Percentiles rank a stretch among this genome's conserved stretches.
Evolutionary conservation across 192 early-diverging fungal genomes (phyloP).

Genomic region (Paraglomus brasilianum): DNA sequence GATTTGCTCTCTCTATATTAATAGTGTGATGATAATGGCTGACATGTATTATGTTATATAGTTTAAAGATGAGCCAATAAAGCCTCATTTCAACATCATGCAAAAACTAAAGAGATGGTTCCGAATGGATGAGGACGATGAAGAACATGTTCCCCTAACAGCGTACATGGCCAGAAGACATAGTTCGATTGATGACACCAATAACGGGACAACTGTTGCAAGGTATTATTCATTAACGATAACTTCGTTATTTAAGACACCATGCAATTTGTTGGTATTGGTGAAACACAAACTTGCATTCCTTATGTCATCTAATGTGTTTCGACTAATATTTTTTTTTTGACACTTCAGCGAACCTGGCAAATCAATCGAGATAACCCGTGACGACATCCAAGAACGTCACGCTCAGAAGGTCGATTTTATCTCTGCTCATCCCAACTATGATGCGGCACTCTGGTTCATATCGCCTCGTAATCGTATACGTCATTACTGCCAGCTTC

Average conservation of each 20-base stretch:
- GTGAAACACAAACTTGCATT: too few relatives aligned
- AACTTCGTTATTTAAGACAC: too few relatives aligned
- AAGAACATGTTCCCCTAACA: conserved; percentile 2
- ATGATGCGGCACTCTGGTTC: conserved; percentile 53
- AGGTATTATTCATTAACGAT: not conserved
- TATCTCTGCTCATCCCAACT: conserved; percentile 44
- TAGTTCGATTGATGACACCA: not conserved
- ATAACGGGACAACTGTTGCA: not conserved
- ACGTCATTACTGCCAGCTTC: conserved; percentile 45
- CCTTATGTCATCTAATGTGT: too few relatives aligned
- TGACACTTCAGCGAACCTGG: conserved; percentile 9
- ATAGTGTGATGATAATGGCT: not conserved
- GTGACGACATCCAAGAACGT: conserved; percentile 41
- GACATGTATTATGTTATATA: too few relatives aligned
- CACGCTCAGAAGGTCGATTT: conserved; percentile 44
- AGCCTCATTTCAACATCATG: not conserved
- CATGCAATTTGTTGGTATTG: too few relatives aligned
- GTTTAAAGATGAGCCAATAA: not conserved
- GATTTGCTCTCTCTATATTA: not conserved
- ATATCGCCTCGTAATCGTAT: conserved; percentile 49
- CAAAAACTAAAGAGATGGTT: not conserved
- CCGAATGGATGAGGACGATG: not conserved
- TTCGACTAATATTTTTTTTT: not conserved
- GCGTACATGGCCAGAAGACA: not conserved
- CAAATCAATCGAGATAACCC: conserved; percentile 20